Conservation (phyloP, 2,329 filamentous ascomycete species). For the Fusarium bactridioides region DNA sequence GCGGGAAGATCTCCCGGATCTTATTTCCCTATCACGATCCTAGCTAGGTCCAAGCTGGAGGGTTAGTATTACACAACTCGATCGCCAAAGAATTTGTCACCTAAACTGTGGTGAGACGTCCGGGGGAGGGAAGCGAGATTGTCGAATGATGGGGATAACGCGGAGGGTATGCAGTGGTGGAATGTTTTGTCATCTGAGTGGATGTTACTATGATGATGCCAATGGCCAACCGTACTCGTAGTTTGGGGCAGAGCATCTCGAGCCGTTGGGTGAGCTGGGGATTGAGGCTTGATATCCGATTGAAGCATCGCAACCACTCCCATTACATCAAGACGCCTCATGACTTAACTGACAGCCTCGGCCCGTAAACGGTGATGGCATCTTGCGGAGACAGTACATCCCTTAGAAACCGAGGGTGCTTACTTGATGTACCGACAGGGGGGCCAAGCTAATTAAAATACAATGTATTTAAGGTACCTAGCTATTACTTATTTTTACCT, state of each 20-base stretch:
- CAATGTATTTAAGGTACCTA: too few species aligned
- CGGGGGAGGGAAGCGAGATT: conserved; percentile 29
- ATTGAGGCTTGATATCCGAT: neutral
- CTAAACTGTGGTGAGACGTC: neutral
- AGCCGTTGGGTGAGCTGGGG: neutral
- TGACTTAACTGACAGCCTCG: conserved; percentile 7
- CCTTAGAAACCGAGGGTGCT: too few species aligned
- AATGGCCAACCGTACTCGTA: neutral
- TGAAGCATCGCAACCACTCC: neutral
- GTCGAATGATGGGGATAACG: conserved; percentile 30
- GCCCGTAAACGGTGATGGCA: conserved; percentile 4
- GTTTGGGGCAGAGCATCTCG: neutral
- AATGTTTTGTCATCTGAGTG: neutral
- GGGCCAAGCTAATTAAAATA: too few species aligned
- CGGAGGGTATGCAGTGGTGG: conserved; percentile 6
- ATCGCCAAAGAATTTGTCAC: conserved; percentile 28
- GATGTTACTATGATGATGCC: neutral
- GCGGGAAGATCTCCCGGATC: conserved; percentile 31
- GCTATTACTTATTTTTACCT: too few species aligned
- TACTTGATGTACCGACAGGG: too few species aligned
- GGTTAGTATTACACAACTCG: conserved; percentile 20
- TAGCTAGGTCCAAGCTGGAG: neutral
- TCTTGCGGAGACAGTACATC: conserved; percentile 25
- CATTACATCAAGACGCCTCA: neutral
- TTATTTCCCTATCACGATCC: conserved; percentile 18